These are phyloP conservation scores for Suillus fuscotomentosus DNA, from an alignment of 768 basidiomycete genomes.

Conservation along the genomic window DNA sequence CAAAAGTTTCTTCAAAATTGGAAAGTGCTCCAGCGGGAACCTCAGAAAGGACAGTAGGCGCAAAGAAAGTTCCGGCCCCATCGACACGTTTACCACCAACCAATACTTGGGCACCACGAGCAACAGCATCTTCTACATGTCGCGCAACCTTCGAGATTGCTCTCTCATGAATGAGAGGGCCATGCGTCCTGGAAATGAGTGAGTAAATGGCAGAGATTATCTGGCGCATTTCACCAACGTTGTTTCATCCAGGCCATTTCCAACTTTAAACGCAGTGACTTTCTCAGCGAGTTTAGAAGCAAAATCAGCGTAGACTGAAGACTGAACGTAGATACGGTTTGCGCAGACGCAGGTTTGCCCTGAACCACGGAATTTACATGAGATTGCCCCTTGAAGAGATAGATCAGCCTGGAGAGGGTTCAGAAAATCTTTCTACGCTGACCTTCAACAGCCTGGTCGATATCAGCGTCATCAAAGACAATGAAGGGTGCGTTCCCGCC, in stretches of 20 bases:
- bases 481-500: constrained; percentile 97
- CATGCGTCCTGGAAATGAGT: constrained; percentile 70
- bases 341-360: constrained; percentile 89
- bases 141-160: constrained; percentile 82
- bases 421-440: background rate
- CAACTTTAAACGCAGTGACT: constrained; percentile 82
- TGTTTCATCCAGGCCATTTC: constrained; percentile 78
- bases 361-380: constrained; percentile 76
- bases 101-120: constrained; percentile 83
- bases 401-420: constrained; percentile 7
- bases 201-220: background rate
- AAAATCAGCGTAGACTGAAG: constrained; percentile 89
- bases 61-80: constrained; percentile 66
- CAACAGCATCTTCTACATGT: constrained; percentile 87
- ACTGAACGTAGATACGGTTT: constrained; percentile 92
- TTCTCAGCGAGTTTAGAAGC: constrained; percentile 81
- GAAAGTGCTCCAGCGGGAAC: constrained; percentile 69
- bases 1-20: constrained; percentile 90
- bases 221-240: constrained; percentile 47
- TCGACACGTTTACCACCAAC: constrained; percentile 79
- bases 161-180: constrained; percentile 86
- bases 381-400: constrained; percentile 52
- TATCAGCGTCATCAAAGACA: constrained; percentile 94
- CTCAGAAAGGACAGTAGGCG: constrained; percentile 86
- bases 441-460: constrained; percentile 90